A percentile compares a stretch with the other conserved stretches of the same genome.
Conservation (phyloP, 139 green algal species). For the Asterochloris erici region DNA sequence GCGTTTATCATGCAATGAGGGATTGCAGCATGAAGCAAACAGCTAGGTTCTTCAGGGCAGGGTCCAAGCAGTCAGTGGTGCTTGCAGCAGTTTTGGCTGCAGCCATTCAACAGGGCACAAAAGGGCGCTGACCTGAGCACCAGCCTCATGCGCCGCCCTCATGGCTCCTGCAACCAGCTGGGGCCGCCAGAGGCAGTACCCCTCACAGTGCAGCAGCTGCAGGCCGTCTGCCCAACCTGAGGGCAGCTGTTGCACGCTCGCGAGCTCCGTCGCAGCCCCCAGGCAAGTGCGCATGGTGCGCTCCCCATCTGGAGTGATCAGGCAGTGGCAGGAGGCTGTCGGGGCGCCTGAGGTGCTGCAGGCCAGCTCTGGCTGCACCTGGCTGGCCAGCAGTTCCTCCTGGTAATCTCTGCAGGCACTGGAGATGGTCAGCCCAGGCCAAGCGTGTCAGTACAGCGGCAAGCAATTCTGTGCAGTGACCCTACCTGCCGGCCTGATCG, state of each 20-base stretch:
- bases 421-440: neutral
- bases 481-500: constrained; percentile 48
- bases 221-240: constrained; percentile 23
- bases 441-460: neutral
- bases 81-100: too few relatives aligned
- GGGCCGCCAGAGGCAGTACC: constrained; percentile 70
- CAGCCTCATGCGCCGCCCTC: constrained; percentile 19
- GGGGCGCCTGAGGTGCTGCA: neutral
- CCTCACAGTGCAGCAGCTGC: constrained; percentile 74
- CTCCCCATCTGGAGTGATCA: constrained; percentile 73
- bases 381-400: constrained; percentile 3
- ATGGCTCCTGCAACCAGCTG: constrained; percentile 28
- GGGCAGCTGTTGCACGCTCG: constrained; percentile 31
- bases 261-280: constrained; percentile 63
- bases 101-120: neutral
- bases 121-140: constrained; percentile 20
- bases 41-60: neutral
- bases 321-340: neutral
- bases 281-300: constrained; percentile 91
- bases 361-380: neutral
- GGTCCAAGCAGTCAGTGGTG: neutral
- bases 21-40: neutral
- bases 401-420: constrained; percentile 4
- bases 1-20: neutral
- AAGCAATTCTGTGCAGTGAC: neutral